These are phyloP conservation scores for Linanthus parryae DNA, from an alignment of 148 eudicot genomes.

Conservation along the genomic window DNA sequence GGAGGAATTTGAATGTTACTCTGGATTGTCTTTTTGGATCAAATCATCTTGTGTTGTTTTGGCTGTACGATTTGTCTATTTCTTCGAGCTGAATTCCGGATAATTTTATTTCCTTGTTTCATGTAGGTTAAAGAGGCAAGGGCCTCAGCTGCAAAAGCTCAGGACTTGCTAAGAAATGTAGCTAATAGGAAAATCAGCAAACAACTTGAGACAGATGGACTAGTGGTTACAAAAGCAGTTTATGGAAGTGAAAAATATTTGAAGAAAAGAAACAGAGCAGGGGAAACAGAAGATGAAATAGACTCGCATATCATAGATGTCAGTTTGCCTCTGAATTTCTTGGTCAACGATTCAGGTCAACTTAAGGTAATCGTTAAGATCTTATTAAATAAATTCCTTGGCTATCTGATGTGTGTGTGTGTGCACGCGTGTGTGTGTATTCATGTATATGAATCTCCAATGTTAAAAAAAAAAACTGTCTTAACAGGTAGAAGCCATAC, in stretches of 20 bases:
- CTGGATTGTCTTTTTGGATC: too few species aligned
- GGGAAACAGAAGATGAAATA: constrained; percentile 41
- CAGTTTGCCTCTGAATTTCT: constrained; percentile 76
- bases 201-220: constrained; percentile 63
- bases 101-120: background rate
- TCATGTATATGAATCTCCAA: too few species aligned
- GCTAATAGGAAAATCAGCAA: constrained; percentile 69
- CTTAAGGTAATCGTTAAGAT: constrained; percentile 67
- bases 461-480: too few species aligned
- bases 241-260: constrained; percentile 70
- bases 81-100: background rate
- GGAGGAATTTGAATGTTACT: too few species aligned
- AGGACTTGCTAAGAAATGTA: constrained; percentile 66
- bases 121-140: constrained; percentile 72
- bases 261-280: constrained; percentile 29
- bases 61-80: background rate
- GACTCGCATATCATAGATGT: constrained; percentile 78
- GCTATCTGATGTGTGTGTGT: too few species aligned
- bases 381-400: too few species aligned
- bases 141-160: constrained; percentile 88
- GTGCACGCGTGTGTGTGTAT: too few species aligned
- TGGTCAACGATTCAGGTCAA: constrained; percentile 76
- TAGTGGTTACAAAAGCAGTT: constrained; percentile 63
- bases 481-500: too few species aligned
- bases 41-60: constrained; percentile 1